These are phyloP conservation scores for Epithele typhae DNA, from an alignment of 768 basidiomycete species.

Conservation along the genomic window DNA sequence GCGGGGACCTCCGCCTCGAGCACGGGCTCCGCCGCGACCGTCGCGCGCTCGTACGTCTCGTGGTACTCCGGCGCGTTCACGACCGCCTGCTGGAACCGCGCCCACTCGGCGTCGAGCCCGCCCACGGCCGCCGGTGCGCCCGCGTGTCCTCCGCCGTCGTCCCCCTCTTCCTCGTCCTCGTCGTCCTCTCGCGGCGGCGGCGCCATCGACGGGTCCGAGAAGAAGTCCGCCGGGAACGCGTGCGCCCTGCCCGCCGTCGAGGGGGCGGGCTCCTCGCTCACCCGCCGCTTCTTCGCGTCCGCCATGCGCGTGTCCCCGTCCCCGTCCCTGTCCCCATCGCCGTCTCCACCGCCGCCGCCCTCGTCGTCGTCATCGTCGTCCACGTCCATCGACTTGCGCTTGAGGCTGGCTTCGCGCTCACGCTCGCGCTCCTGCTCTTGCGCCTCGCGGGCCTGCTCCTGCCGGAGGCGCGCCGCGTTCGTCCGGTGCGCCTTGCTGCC, in stretches of 20 bases:
- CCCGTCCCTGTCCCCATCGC: too few species aligned
- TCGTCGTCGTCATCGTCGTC: conserved; percentile 29
- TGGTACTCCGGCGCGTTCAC: conserved; percentile 34
- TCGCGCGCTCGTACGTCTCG: conserved; percentile 65
- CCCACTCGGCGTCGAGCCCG: conserved; percentile 68
- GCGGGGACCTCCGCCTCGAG: conserved; percentile 41
- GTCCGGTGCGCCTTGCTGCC: conserved; percentile 77
- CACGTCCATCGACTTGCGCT: conserved; percentile 31
- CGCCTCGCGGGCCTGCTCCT: conserved; percentile 42
- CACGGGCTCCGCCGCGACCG: conserved; percentile 65
- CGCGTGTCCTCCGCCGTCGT: conserved; percentile 8
- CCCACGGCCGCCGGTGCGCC: conserved; percentile 16
- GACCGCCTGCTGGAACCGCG: conserved; percentile 64
- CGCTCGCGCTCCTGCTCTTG: conserved; percentile 31
- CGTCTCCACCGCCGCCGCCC: conserved; percentile 4
- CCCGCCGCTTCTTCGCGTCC: conserved; percentile 26
- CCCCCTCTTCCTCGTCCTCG: conserved; percentile 27
- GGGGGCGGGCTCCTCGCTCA: conserved; percentile 13
- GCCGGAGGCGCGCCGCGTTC: conserved; percentile 54
- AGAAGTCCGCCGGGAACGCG: conserved; percentile 66
- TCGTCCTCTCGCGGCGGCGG: conserved; percentile 33
- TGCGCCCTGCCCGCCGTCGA: not conserved
- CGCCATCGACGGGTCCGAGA: conserved; percentile 67
- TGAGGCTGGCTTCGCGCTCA: conserved; percentile 30
- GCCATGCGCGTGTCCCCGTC: conserved; percentile 2